These are phyloP conservation scores for Wickerhamiella spandovensis DNA, from an alignment of 805 yeast genomes.

Conservation along the genomic window DNA sequence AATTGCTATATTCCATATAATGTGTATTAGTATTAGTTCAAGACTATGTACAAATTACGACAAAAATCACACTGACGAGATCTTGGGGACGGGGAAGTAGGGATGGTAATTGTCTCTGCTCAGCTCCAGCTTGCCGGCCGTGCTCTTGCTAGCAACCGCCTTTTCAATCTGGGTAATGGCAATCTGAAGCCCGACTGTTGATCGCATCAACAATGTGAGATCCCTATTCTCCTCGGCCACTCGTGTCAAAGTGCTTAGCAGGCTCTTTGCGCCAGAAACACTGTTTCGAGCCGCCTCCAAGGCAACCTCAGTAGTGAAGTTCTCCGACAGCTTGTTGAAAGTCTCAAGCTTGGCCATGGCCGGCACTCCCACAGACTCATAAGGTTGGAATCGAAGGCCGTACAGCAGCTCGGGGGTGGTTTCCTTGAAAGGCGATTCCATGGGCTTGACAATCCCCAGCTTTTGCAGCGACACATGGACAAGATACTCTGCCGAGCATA, in stretches of 20 bases:
- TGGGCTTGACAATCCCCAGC: conserved; percentile 8
- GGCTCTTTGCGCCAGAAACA: conserved; percentile 7
- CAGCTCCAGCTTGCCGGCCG: conserved; percentile 7
- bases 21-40: no score
- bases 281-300: conserved; percentile 16
- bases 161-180: conserved; percentile 10
- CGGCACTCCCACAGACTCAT: conserved; percentile 70
- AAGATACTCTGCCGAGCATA: conserved; percentile 21
- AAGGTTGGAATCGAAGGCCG: conserved; percentile 61
- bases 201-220: conserved; percentile 13
- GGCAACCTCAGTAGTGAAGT: conserved; percentile 15
- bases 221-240: conserved; percentile 14
- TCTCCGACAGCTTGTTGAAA: conserved; percentile 10
- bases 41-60: no score
- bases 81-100: conserved; percentile 32
- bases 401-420: conserved; percentile 28
- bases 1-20: no score
- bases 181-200: conserved; percentile 13
- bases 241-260: conserved; percentile 11
- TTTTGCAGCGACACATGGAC: conserved; percentile 16
- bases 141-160: neutral
- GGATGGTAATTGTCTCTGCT: conserved; percentile 29
- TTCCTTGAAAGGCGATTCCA: conserved; percentile 6
- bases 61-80: no score
- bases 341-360: conserved; percentile 39